Percentiles rank a stretch among this genome's conserved stretches.
Conservation (phyloP, 768 basidiomycete genomes). For the Boletus sp. region DNA sequence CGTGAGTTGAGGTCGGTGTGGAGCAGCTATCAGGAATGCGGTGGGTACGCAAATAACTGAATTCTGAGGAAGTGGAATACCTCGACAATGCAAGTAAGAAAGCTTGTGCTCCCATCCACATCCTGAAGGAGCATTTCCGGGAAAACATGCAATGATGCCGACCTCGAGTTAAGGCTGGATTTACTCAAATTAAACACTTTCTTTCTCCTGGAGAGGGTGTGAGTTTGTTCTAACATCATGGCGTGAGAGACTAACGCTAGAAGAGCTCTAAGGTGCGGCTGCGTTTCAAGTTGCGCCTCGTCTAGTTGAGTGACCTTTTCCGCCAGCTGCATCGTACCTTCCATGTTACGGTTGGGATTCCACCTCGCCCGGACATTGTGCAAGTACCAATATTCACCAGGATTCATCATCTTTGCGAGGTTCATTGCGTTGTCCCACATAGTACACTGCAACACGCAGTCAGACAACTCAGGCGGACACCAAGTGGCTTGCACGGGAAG, state of each 20-base stretch:
- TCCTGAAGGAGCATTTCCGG: slow-evolving; percentile 50
- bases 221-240: neutral
- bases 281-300: slow-evolving; percentile 35
- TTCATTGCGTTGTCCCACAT: slow-evolving; percentile 55
- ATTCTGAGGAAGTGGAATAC: slow-evolving; percentile 31
- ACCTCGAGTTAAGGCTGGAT: slow-evolving; percentile 20
- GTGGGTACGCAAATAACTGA: neutral
- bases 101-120: slow-evolving; percentile 37
- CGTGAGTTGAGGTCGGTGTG: slow-evolving; percentile 35
- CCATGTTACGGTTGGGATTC: slow-evolving; percentile 40
- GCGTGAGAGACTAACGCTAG: slow-evolving; percentile 43
- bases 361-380: slow-evolving; percentile 49
- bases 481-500: slow-evolving; percentile 38
- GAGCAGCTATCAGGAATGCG: slow-evolving; percentile 41
- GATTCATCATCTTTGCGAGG: slow-evolving; percentile 42
- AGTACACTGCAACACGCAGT: slow-evolving; percentile 50
- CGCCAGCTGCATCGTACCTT: slow-evolving; percentile 50
- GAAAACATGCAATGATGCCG: slow-evolving; percentile 32
- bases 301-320: slow-evolving; percentile 46
- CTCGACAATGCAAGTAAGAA: slow-evolving; percentile 60
- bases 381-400: slow-evolving; percentile 52
- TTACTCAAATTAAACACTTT: slow-evolving; percentile 33
- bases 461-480: slow-evolving; percentile 46
- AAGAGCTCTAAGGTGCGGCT: slow-evolving; percentile 45
- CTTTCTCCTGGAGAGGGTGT: slow-evolving; percentile 45